Conservation (phyloP, 1,284 basidiomycete species). For the Grifola frondosa region DNA sequence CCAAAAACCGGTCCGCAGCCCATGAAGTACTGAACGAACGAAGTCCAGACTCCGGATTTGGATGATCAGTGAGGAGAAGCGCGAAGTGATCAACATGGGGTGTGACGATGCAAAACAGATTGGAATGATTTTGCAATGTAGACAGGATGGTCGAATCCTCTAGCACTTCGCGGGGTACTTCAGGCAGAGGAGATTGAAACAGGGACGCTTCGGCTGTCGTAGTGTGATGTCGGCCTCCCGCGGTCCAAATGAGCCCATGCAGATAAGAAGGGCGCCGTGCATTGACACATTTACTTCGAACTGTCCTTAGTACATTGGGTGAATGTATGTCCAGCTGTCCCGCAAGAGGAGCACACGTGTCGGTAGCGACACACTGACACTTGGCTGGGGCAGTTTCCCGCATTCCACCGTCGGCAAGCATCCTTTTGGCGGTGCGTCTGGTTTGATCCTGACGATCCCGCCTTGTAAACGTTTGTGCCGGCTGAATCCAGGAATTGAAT, state of each 20-base stretch:
- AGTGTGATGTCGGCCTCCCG: not conserved
- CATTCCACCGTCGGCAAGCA: too few relatives aligned
- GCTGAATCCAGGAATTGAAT: not conserved
- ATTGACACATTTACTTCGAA: not conserved
- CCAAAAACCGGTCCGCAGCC: conserved; percentile 41
- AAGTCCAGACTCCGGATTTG: conserved; percentile 36
- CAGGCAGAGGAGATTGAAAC: conserved; percentile 6
- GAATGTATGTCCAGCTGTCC: not conserved
- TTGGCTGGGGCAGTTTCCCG: too few relatives aligned
- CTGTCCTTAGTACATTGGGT: not conserved
- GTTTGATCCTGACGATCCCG: too few relatives aligned
- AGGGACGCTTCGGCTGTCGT: not conserved
- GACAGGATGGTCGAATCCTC: conserved; percentile 2
- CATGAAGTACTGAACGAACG: conserved; percentile 33
- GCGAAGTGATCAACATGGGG: conserved; percentile 34
- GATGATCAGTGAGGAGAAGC: conserved; percentile 31
- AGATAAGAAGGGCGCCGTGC: not conserved
- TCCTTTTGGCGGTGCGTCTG: too few relatives aligned
- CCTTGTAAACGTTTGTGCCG: not conserved
- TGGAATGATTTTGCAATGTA: conserved; percentile 11
- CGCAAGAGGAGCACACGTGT: not conserved
- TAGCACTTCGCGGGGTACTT: conserved; percentile 3
- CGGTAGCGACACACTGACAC: too few relatives aligned
- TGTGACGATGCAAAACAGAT: conserved; percentile 36
- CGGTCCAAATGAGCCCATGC: not conserved